phyloP scores from a whole-genome alignment of 2,329 filamentous ascomycete genomes.

The Colletotrichum camelliae region DNA sequence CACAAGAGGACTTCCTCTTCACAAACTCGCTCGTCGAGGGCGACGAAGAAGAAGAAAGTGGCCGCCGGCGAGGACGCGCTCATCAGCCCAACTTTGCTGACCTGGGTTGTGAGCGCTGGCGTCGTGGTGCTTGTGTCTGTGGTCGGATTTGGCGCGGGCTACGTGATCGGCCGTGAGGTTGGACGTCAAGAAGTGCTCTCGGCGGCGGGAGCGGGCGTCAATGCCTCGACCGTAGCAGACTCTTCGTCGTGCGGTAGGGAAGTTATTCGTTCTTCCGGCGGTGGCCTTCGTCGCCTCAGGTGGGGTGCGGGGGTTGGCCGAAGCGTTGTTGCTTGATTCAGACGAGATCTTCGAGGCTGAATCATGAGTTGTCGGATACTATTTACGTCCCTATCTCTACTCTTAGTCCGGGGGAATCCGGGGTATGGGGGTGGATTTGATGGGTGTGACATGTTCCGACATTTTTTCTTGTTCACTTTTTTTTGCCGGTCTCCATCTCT shows the following conservation, averaged over 20 bases:
- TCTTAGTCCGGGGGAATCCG: not conserved
- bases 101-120: slow-evolving; percentile 70
- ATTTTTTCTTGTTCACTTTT: not conserved
- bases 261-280: slow-evolving; percentile 55
- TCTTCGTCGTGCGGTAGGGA: slow-evolving; percentile 57
- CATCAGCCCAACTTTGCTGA: slow-evolving; percentile 65
- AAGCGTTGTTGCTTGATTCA: slow-evolving; percentile 51
- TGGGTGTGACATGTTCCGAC: not conserved
- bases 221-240: slow-evolving; percentile 46
- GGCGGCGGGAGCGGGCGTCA: slow-evolving; percentile 45
- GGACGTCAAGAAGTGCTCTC: slow-evolving; percentile 64
- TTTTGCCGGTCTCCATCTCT: not conserved
- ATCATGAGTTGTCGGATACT: slow-evolving; percentile 17
- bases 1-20: slow-evolving; percentile 53
- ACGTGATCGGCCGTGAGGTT: slow-evolving; percentile 71
- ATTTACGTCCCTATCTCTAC: slow-evolving; percentile 1
- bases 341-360: not conserved
- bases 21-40: slow-evolving; percentile 41
- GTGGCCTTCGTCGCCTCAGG: slow-evolving; percentile 57
- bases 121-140: slow-evolving; percentile 72
- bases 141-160: slow-evolving; percentile 72
- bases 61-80: slow-evolving; percentile 40
- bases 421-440: not conserved
- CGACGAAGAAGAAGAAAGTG: slow-evolving; percentile 66
- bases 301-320: slow-evolving; percentile 57